Evolutionary conservation across 805 yeast genomes (phyloP).

Genomic region (Candida maesae): DNA sequence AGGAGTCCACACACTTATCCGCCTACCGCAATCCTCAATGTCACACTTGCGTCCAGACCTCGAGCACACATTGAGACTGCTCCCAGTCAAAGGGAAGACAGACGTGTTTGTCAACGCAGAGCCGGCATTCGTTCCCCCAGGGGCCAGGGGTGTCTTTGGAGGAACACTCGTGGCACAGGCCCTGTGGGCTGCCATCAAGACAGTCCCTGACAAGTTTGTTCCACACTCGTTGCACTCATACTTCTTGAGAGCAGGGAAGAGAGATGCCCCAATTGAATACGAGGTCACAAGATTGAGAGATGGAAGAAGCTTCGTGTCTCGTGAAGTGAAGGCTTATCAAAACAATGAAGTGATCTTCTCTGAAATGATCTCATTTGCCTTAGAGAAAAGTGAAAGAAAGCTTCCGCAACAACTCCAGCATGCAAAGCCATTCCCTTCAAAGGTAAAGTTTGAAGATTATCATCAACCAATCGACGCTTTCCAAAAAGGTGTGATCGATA

Average conservation of each 20-base stretch:
- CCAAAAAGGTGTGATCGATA: conserved; percentile 13
- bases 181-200: conserved; percentile 52
- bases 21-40: conserved; percentile 10
- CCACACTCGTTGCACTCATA: conserved; percentile 64
- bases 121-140: conserved; percentile 38
- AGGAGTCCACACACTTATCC: not conserved
- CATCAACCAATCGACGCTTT: conserved; percentile 14
- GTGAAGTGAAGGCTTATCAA: conserved; percentile 56
- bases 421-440: conserved; percentile 16
- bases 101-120: conserved; percentile 18
- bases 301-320: conserved; percentile 48
- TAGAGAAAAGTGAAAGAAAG: conserved; percentile 4
- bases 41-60: conserved; percentile 12
- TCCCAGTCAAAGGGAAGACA: conserved; percentile 4
- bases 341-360: conserved; percentile 45
- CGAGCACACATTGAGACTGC: conserved; percentile 16
- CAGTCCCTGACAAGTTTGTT: conserved; percentile 41
- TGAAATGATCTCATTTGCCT: conserved; percentile 39
- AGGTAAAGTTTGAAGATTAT: conserved; percentile 15
- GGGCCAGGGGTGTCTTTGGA: conserved; percentile 68
- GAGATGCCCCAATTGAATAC: conserved; percentile 44
- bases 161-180: conserved; percentile 69
- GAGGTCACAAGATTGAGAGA: conserved; percentile 49
- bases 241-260: conserved; percentile 54
- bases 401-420: conserved; percentile 15